phyloP scores from a whole-genome alignment of 2,329 filamentous ascomycete species.

The Pyrenophora seminiperda region DNA sequence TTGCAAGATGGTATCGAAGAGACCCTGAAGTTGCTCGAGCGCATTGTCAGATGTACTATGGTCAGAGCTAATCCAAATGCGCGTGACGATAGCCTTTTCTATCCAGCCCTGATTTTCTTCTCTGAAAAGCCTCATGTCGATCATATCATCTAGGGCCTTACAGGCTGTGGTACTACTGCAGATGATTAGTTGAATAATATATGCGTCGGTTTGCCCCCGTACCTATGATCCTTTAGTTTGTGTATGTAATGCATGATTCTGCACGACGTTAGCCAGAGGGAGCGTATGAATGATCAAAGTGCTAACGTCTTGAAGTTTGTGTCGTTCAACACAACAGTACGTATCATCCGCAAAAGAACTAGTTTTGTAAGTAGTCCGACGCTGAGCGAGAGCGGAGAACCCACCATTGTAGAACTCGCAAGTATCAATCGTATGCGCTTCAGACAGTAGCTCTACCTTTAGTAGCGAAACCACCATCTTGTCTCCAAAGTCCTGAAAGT shows the following conservation, averaged over 20 bases:
- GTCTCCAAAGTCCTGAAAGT: conserved; percentile 60
- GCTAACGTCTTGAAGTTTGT: conserved; percentile 64
- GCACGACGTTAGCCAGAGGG: not conserved
- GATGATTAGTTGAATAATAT: not conserved
- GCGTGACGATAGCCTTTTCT: conserved; percentile 70
- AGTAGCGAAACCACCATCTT: conserved; percentile 70
- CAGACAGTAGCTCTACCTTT: conserved; percentile 69
- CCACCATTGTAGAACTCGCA: conserved; percentile 51
- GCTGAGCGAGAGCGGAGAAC: not conserved
- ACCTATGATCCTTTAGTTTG: conserved; percentile 59
- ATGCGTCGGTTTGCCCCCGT: not conserved
- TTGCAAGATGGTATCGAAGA: conserved; percentile 55
- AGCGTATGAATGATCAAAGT: not conserved
- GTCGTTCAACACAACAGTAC: conserved; percentile 64
- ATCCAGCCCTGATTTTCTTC: conserved; percentile 63
- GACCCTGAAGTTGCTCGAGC: conserved; percentile 49
- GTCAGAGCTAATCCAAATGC: conserved; percentile 68
- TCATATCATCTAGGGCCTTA: conserved; percentile 66
- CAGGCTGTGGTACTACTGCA: conserved; percentile 48
- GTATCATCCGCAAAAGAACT: conserved; percentile 67
- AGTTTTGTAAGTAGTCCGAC: conserved; percentile 22
- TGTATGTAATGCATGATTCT: conserved; percentile 70
- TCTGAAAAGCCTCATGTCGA: conserved; percentile 61
- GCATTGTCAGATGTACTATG: conserved; percentile 46
- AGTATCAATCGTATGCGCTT: conserved; percentile 42